Evolutionary conservation across 768 basidiomycete species (phyloP), one percentile per base, ranked within the genome.

Genomic region (Ramaria rubella): DNA sequence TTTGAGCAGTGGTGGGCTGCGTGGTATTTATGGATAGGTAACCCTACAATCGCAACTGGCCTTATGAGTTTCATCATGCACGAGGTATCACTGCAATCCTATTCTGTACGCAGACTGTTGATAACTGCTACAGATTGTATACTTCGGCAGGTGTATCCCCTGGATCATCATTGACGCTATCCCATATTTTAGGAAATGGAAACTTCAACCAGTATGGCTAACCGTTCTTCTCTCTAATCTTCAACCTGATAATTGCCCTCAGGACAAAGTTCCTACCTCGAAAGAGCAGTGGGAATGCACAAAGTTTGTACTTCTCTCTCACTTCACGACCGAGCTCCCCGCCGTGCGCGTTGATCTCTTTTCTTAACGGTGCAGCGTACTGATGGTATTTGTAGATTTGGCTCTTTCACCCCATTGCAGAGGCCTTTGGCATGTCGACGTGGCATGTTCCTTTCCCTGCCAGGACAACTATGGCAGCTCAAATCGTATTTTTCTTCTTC

Each of bases 91-190:
- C 40, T 1, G 2, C 23, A 5, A 12, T 24, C 24, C 15, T 5
- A 14, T 19, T 26, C 21, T 17, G 23, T 44, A 38, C 24, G 30
- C 44, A 12, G 26, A 8, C 46, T 2, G 19, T 1, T 48, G 17
- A 24, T 26, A 17, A 48, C 8, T 14, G 12, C 17, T 26, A 33
- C 59, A 96, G 94, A 71, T 93, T 65, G 91, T 97, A 8, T 99
- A 99, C 75, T 99, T 99, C 66, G 96, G 95, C 36, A 88, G 96
- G 23, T 86, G 86, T 61, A 70, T 98, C 17, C 96, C 94, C 0
- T 96, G 93, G 91, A 87, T 97, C 63, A 88, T 96, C 71, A 86
- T 97, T 68, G 96, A 99, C 71, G 75, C 84, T 2, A 90, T 94
- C 31, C 93, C 93, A 1, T 97, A 92, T 75, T 99, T 98, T 75